These are phyloP conservation scores for Dichomitus squalens DNA, from an alignment of 1,284 basidiomycete genomes.

Conservation along the genomic window DNA sequence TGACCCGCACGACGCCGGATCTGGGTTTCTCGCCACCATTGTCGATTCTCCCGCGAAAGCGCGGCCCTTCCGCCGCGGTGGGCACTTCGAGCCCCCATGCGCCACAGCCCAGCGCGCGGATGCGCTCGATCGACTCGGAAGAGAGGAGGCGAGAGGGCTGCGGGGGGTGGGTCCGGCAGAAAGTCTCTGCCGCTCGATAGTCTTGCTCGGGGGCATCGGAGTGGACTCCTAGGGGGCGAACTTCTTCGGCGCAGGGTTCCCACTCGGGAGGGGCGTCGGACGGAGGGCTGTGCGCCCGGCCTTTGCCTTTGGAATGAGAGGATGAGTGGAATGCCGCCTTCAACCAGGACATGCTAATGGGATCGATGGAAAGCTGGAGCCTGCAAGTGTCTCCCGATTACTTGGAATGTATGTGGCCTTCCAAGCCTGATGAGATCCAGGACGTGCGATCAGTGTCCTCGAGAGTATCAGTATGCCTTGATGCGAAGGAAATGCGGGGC, in stretches of 20 bases:
- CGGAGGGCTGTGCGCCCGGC: constrained; percentile 4
- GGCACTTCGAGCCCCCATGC: constrained; percentile 56
- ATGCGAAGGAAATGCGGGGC: too few species aligned
- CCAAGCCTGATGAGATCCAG: too few species aligned
- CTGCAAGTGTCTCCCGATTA: too few species aligned
- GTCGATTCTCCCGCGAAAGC: constrained; percentile 44
- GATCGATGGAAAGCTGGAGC: background rate
- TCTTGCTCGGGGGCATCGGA: constrained; percentile 58
- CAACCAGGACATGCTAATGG: constrained; percentile 13
- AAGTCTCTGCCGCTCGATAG: constrained; percentile 50
- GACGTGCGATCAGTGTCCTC: too few species aligned
- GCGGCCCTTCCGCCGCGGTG: constrained; percentile 17
- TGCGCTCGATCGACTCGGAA: constrained; percentile 50
- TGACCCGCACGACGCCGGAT: constrained; percentile 40
- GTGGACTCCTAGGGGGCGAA: constrained; percentile 47
- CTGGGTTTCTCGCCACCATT: constrained; percentile 34
- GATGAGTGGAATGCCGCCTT: constrained; percentile 1
- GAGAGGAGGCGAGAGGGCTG: constrained; percentile 47
- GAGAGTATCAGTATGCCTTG: too few species aligned
- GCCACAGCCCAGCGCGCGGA: constrained; percentile 44
- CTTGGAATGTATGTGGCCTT: too few species aligned
- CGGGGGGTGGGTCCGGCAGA: constrained; percentile 45
- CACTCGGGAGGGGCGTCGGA: constrained; percentile 44
- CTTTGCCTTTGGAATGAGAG: constrained; percentile 14
- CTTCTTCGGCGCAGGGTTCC: constrained; percentile 50